These are phyloP conservation scores for Strobilomyces echinocephalus DNA, from an alignment of 768 basidiomycete species.

Conservation along the genomic window DNA sequence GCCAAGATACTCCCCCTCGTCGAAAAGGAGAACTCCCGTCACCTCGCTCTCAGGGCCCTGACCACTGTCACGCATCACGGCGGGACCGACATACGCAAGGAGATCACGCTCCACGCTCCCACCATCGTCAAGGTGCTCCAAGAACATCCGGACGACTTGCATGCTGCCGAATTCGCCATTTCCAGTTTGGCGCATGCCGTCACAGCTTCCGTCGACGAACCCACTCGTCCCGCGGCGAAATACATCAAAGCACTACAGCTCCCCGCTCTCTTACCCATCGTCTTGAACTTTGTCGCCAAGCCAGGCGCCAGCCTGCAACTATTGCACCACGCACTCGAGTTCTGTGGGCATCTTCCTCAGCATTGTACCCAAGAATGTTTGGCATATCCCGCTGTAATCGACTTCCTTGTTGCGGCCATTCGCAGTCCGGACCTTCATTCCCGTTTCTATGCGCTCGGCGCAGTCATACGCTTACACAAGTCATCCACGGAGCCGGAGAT, in stretches of 20 bases:
- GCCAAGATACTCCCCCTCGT: constrained; percentile 54
- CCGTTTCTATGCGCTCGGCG: constrained; percentile 49
- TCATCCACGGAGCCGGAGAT: constrained; percentile 42
- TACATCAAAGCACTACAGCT: constrained; percentile 41
- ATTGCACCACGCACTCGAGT: constrained; percentile 48
- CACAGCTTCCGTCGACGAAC: constrained; percentile 39
- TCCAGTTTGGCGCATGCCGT: constrained; percentile 51
- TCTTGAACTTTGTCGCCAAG: constrained; percentile 40
- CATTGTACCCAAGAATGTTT: constrained; percentile 44
- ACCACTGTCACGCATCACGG: constrained; percentile 61
- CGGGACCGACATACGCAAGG: constrained; percentile 43
- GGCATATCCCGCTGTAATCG: constrained; percentile 38
- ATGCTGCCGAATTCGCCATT: constrained; percentile 47
- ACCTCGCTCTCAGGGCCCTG: constrained; percentile 52
- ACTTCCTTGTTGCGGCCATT: constrained; percentile 53
- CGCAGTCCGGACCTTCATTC: constrained; percentile 51
- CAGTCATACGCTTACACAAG: constrained; percentile 47
- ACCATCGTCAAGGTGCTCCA: constrained; percentile 43
- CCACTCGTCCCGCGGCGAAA: constrained; percentile 33
- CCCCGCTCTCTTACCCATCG: constrained; percentile 38
- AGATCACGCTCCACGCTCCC: constrained; percentile 44
- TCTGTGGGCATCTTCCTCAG: constrained; percentile 41
- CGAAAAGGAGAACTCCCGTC: constrained; percentile 42
- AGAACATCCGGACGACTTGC: constrained; percentile 47
- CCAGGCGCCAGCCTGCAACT: constrained; percentile 40